These are phyloP conservation scores for Citrullus amarus DNA, from an alignment of 306 rosid species.

Conservation along the genomic window DNA sequence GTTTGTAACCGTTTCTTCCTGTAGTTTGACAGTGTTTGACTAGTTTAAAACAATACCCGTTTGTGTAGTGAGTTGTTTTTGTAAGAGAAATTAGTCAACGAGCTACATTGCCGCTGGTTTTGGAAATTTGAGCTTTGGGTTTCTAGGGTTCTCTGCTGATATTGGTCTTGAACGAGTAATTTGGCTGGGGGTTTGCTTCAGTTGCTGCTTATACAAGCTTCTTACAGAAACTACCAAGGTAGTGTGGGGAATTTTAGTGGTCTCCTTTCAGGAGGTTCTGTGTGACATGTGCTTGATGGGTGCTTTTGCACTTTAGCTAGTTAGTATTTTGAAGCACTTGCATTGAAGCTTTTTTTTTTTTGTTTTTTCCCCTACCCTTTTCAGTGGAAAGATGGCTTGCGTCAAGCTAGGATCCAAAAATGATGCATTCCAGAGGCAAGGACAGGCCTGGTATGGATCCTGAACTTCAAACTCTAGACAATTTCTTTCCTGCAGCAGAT, in stretches of 20 bases:
- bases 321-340: slow-evolving; percentile 7
- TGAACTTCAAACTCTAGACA: not conserved
- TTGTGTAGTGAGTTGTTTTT: slow-evolving; percentile 13
- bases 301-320: not conserved
- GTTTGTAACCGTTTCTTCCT: slow-evolving; percentile 11
- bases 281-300: slow-evolving; percentile 11
- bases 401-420: slow-evolving; percentile 89
- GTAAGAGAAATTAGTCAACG: slow-evolving; percentile 14
- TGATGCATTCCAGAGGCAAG: slow-evolving; percentile 93
- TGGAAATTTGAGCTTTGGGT: slow-evolving; percentile 10
- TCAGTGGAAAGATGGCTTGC: slow-evolving; percentile 55
- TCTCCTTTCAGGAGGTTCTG: slow-evolving; percentile 10
- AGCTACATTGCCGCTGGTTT: slow-evolving; percentile 41
- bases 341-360: not conserved
- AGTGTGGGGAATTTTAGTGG: slow-evolving; percentile 4
- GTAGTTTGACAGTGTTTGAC: not conserved
- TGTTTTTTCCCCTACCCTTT: not conserved
- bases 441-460: slow-evolving; percentile 82
- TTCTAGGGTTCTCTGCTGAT: slow-evolving; percentile 2
- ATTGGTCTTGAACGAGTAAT: slow-evolving; percentile 7
- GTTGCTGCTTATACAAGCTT: not conserved
- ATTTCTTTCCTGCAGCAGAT: not conserved
- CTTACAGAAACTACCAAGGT: not conserved
- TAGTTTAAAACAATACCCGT: not conserved
- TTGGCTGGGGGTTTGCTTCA: not conserved